Evolutionary conservation across 441 rosid genomes (phyloP), one percentile per base, ranked within the genome.

Genomic region (Syzygium malaccense): DNA sequence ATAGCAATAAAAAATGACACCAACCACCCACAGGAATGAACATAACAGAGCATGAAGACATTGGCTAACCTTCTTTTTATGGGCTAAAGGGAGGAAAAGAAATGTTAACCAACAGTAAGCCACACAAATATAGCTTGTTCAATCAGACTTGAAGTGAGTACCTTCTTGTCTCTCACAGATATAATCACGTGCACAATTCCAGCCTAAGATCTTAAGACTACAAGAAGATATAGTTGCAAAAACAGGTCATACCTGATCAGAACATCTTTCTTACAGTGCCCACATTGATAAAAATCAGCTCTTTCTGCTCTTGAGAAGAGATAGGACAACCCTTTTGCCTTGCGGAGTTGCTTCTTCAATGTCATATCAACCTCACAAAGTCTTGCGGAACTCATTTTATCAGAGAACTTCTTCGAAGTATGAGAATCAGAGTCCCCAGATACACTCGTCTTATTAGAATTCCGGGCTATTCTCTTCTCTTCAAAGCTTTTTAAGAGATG

Each of bases 401-500:
- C 30, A 53, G 55, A 32, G 53, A 51, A 20, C 91, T 91, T 94
- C 88, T 84, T 87, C 66, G 84, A 87, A 88, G 78, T 91, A 88
- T 79, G 83, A 89, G 91, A 87, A 89, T 91, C 94, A 79, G 90
- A 87, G 89, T 89, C 89, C 64, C 86, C 94, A 90, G 96, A 91
- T 13, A 41, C 14, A 89, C 89, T 86, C 89, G 87, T 78, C 91
- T 93, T 93, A 90, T 88, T 89, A 84, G 93, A 90, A 90, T 93
- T 94, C 85, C 98, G 97, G 57, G 95, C 93, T 89, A 94, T 93
- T 91, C 93, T 95, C 93, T 92, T 98, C 96, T 97, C 98, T 94
- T 98, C 99, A 92, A 95, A 98, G 91, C 92, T 93, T 95, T 94
- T 98, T 93, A 98, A 80, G 87, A 98, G 96, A 96, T 98, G 96